These are phyloP conservation scores for Euphorbia tirucalli DNA, from an alignment of 345 rosid genomes.

Conservation along the genomic window DNA sequence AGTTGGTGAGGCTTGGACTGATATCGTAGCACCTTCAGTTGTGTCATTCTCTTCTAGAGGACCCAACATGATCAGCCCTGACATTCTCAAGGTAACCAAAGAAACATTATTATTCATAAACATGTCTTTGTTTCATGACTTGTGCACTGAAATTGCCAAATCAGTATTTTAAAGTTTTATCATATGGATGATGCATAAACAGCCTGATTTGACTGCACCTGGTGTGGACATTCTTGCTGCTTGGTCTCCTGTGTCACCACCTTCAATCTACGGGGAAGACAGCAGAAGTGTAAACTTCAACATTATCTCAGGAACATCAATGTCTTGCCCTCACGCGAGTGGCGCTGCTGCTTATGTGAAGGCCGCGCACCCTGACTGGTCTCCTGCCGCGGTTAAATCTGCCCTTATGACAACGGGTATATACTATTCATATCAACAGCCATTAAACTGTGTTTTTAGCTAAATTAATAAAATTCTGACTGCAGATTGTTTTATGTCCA, in stretches of 20 bases:
- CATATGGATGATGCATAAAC: too few relatives aligned
- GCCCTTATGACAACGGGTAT: constrained; percentile 30
- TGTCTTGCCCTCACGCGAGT: constrained; percentile 35
- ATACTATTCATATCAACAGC: too few relatives aligned
- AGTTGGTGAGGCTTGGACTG: constrained; percentile 16
- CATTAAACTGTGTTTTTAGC: not conserved
- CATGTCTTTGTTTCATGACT: not conserved
- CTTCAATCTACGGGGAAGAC: constrained; percentile 1
- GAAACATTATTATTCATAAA: not conserved
- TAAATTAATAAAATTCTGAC: not conserved
- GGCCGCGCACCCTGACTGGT: constrained; percentile 34
- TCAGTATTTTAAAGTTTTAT: too few relatives aligned
- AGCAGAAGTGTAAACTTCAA: constrained; percentile 22
- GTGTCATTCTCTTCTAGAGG: constrained; percentile 30
- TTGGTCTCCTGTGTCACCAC: constrained; percentile 26
- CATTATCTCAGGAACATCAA: constrained; percentile 31
- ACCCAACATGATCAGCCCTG: constrained; percentile 20
- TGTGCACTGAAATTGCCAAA: not conserved
- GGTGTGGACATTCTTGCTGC: constrained; percentile 36
- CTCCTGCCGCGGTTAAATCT: constrained; percentile 25
- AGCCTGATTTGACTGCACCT: constrained; percentile 36
- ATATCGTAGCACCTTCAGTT: constrained; percentile 21
- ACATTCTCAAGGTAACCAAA: constrained; percentile 30
- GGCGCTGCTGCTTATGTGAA: constrained; percentile 36
- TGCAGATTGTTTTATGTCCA: not conserved